Base-by-base conservation (phyloP, 192 early-diverging fungal species). In the Podila minutissima region DNA sequence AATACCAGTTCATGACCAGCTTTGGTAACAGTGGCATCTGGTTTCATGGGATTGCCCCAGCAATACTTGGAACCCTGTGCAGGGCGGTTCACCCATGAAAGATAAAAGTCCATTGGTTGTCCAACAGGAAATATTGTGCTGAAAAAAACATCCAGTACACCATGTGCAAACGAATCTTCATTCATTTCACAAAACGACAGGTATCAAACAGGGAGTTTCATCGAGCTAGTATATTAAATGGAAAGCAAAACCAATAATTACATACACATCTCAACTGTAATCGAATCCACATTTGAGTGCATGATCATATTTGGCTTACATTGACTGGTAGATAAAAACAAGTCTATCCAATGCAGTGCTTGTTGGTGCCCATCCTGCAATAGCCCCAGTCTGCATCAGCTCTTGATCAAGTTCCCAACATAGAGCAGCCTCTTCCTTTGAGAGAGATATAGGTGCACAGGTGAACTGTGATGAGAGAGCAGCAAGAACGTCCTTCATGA, bases 31-130 rank as follows among this genome's bases (percentile, higher is more conserved):
- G 5, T 53, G 1, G 13, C 58, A 59, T 59, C 58, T 24, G 31
- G 58, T 59, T 59, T 59, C 0, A 59, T 4, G 0, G 29, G 58
- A 31, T 59, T 59, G 13, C 29, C 5, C 26, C 58, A 22, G 9
- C 28, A 28, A 9, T 59, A 59, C 28, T 59, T 59, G 24, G 29
- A 59, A 0, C 58, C 58, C 13, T 59, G 58, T 22, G 29, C 58
- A 59, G 28, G 58, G 0, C 58, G 58, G 28, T 59, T 59, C 0
- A 28, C 58, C 58, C 26, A 59, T 10, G 58, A 59, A 11, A 59
- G 58, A 59, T 59, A 15, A 59, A 59, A 59, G 50, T 53, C 50
- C 50, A 53, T 17, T 53, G 50, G 50, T n/a, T 15, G 15, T 53
- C 50, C 50, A 1, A 2, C 10, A 1, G 19, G 50, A 53, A 17